Evolutionary conservation across 2,329 filamentous ascomycete genomes (phyloP), one percentile per base, ranked within the genome.

Genomic region (Xylariomycetidae sp.): DNA sequence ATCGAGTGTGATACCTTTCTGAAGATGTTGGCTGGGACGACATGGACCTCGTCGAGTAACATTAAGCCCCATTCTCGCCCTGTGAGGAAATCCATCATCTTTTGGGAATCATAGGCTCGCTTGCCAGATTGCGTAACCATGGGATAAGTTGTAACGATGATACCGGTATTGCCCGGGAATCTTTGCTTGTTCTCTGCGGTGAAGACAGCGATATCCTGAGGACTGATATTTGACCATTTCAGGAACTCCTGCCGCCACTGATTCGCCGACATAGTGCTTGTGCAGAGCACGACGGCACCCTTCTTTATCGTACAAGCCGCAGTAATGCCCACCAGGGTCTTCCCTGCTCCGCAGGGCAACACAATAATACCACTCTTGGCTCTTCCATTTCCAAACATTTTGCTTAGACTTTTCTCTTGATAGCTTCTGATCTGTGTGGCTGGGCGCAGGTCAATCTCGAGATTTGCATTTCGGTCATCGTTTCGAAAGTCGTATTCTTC

Each of bases 321-420:
- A 14, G 92, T 97, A 48, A 98, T 95, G n/a, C 92, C 92, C 12
- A 98, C 92, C 25, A 98, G 67, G 2, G 92, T 98, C 68, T 98
- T 98, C 39, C 92, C 92, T 13, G 92, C 92, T 48, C 92, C 92
- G 58, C 92, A 98, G 13, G 92, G 92, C 49, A 98, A 64, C 36
- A 98, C 92, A 39, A 98, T 98, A 47, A 98, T 94, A 37, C 92
- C 92, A 60, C 88, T 96, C 66, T 95, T 92, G 11, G 92, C 92
- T 62, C 92, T 83, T 31, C 90, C 90, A 55, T 98, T 98, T 55
- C 92, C 90, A 58, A 98, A 98, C 92, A 98, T 98, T 62, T 98
- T 98, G 66, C 87, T 94, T 8, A 98, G 69, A 46, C 88, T 94
- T 65, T 96, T 94, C 61, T 98, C 92, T 58, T 98, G 92, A 50